Percentiles rank a stretch among this genome's conserved stretches.
These are phyloP conservation scores for Populus hybrid DNA, from an alignment of 441 rosid genomes.

Conservation along the genomic window DNA sequence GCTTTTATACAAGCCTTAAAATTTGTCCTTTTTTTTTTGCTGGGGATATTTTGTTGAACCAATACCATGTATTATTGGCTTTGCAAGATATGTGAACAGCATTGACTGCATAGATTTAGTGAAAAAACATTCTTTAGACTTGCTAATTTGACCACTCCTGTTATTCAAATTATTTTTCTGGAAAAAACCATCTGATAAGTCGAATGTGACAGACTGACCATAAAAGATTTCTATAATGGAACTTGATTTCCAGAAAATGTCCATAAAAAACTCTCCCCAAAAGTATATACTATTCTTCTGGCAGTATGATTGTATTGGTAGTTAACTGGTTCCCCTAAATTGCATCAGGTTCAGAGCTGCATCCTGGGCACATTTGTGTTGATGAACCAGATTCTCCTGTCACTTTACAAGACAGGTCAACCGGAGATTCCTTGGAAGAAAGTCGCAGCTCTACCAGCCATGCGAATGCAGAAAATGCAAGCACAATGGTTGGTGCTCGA, in stretches of 20 bases:
- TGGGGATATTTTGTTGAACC: background rate
- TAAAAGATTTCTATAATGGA: background rate
- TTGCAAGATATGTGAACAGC: background rate
- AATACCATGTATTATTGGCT: background rate
- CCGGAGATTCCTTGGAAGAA: conserved; percentile 1
- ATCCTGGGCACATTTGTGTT: background rate
- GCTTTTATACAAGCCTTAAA: background rate
- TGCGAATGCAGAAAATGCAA: conserved; percentile 18
- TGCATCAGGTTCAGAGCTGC: conserved; percentile 33
- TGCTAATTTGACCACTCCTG: background rate
- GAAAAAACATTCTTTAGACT: background rate
- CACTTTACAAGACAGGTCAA: conserved; percentile 11
- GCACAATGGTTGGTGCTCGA: conserved; percentile 12
- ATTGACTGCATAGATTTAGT: background rate
- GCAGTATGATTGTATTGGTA: background rate
- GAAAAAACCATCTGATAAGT: background rate
- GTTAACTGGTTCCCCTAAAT: conserved; percentile 7
- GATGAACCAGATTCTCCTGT: conserved; percentile 9
- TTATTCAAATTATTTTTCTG: background rate
- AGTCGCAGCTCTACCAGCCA: conserved; percentile 3
- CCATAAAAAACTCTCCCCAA: background rate
- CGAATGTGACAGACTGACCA: background rate
- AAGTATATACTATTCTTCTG: background rate
- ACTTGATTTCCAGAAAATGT: background rate
- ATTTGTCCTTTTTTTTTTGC: background rate